A percentile compares a stretch with the other conserved stretches of the same genome.
Evolutionary conservation across 148 eudicot genomes (phyloP).

Genomic region (Amaranthus hypochondriacus): DNA sequence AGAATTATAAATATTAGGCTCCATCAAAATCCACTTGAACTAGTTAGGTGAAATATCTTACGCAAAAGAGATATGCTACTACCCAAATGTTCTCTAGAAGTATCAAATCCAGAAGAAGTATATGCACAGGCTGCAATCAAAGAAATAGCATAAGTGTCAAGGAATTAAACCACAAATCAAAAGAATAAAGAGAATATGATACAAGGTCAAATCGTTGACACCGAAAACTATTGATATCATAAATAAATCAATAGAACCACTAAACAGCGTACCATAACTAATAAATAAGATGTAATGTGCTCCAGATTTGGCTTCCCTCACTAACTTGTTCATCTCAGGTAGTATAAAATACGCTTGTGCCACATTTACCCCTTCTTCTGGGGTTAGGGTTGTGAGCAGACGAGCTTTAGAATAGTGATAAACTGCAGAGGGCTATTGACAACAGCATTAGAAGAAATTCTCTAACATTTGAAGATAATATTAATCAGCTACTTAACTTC

Average conservation of each 20-base stretch:
- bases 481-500: background rate
- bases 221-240: conserved; percentile 11
- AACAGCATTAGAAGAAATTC: conserved; percentile 33
- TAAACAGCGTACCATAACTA: conserved; percentile 61
- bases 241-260: background rate
- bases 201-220: background rate
- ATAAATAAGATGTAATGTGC: conserved; percentile 63
- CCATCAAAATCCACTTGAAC: background rate
- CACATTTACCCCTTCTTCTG: conserved; percentile 38
- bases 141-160: background rate
- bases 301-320: conserved; percentile 62
- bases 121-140: conserved; percentile 43
- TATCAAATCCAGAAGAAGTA: conserved; percentile 30
- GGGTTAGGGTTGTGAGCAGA: conserved; percentile 40
- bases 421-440: conserved; percentile 71
- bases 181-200: conserved; percentile 1
- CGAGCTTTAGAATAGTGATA: conserved; percentile 63
- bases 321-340: conserved; percentile 80
- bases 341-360: conserved; percentile 60
- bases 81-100: conserved; percentile 40
- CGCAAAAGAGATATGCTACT: conserved; percentile 44
- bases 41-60: conserved; percentile 29
- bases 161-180: background rate
- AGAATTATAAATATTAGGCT: too few relatives aligned
- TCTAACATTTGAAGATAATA: conserved; percentile 14